phyloP scores from a whole-genome alignment of 2,329 filamentous ascomycete genomes.

The Cephalotrichum gorgonifer region DNA sequence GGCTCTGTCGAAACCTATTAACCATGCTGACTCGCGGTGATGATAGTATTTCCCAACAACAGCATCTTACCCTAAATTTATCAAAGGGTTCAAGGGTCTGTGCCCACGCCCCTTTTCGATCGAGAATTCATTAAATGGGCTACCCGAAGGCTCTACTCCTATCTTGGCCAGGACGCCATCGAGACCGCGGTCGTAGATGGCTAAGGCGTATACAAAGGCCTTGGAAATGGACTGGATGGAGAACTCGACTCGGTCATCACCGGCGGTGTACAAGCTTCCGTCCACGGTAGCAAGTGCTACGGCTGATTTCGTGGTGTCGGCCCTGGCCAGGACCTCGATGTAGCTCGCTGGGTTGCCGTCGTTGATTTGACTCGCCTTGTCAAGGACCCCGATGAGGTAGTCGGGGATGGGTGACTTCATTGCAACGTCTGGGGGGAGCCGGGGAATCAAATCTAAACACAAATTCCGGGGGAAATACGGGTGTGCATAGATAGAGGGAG shows the following conservation, averaged over 20 bases:
- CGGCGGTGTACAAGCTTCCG: conserved; percentile 25
- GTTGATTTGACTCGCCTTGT: conserved; percentile 18
- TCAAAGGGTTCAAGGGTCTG: conserved; percentile 24
- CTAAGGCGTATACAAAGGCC: conserved; percentile 27
- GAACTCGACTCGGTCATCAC: conserved; percentile 26
- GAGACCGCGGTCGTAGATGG: conserved; percentile 25
- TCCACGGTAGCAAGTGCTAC: conserved; percentile 28
- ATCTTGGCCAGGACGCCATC: conserved; percentile 24
- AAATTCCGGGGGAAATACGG: no score
- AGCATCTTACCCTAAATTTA: no score
- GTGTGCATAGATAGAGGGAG: no score
- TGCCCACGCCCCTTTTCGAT: conserved; percentile 17
- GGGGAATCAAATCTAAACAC: no score
- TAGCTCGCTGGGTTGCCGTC: conserved; percentile 21
- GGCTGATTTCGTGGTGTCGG: conserved; percentile 26
- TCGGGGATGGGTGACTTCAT: conserved; percentile 25
- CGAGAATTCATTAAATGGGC: conserved; percentile 24
- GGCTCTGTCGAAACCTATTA: no score
- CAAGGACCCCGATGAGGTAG: conserved; percentile 20
- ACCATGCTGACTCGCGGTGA: no score
- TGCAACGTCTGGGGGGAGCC: no score
- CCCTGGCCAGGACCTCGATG: conserved; percentile 25
- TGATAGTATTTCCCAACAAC: no score
- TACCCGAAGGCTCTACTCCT: conserved; percentile 27
- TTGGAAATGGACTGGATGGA: conserved; percentile 31